These are phyloP conservation scores for Euphrasia arctica DNA, from an alignment of 305 asterid species.

Conservation along the genomic window DNA sequence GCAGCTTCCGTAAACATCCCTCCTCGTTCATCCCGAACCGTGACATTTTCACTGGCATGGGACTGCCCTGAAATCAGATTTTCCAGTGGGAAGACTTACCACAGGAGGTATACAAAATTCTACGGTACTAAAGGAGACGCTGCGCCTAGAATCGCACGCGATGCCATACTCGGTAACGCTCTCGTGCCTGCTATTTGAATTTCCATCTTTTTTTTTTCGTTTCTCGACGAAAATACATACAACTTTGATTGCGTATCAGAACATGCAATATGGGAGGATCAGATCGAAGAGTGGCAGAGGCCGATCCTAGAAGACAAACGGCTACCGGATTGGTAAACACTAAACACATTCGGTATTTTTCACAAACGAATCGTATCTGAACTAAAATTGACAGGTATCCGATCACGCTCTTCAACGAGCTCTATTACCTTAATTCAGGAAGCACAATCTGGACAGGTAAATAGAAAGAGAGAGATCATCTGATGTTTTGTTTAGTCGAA, in stretches of 20 bases:
- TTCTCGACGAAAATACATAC: background rate
- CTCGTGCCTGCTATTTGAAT: background rate
- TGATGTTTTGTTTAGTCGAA: slow-evolving; percentile 13
- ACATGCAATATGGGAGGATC: slow-evolving; percentile 64
- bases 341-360: slow-evolving; percentile 21
- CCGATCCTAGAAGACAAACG: slow-evolving; percentile 74
- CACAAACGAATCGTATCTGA: slow-evolving; percentile 13
- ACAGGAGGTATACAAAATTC: slow-evolving; percentile 74
- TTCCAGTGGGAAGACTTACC: slow-evolving; percentile 67
- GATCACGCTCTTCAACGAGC: slow-evolving; percentile 73
- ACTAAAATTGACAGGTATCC: slow-evolving; percentile 46
- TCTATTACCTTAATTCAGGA: slow-evolving; percentile 76
- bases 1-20: slow-evolving; percentile 72
- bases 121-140: slow-evolving; percentile 58
- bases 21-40: slow-evolving; percentile 41
- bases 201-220: background rate
- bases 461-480: background rate
- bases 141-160: slow-evolving; percentile 68
- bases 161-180: slow-evolving; percentile 63
- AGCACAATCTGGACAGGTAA: slow-evolving; percentile 87
- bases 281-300: slow-evolving; percentile 77
- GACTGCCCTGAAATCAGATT: slow-evolving; percentile 76
- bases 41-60: slow-evolving; percentile 79
- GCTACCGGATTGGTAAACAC: slow-evolving; percentile 68
- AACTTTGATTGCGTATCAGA: slow-evolving; percentile 29